Percentiles rank a stretch among this genome's conserved stretches.
phyloP scores from a whole-genome alignment of 202 grass and related monocot species.

The Setaria viridis region DNA sequence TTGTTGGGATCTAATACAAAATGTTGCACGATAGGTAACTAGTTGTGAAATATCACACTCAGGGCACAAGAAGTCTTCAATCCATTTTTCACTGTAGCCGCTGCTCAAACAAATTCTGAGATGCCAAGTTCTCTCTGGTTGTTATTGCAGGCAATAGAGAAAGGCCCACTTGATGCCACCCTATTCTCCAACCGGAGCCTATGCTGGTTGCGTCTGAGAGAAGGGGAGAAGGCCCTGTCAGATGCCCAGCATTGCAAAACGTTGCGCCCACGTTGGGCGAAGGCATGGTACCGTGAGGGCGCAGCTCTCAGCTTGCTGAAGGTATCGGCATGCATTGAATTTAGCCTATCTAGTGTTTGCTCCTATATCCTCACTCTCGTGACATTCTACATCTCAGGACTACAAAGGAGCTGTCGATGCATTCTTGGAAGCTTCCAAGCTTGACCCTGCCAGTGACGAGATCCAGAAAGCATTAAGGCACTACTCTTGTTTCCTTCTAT shows the following conservation, averaged over 20 bases:
- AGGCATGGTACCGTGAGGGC: slow-evolving; percentile 42
- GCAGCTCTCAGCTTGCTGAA: slow-evolving; percentile 34
- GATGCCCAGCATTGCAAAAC: slow-evolving; percentile 39
- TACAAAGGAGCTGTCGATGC: slow-evolving; percentile 19
- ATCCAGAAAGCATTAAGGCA: background rate
- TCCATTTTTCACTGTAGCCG: too few relatives aligned
- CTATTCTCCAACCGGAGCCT: slow-evolving; percentile 57
- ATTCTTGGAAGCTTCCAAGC: background rate
- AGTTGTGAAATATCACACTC: background rate
- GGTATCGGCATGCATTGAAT: slow-evolving; percentile 43
- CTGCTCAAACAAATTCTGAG: background rate
- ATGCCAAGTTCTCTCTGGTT: background rate
- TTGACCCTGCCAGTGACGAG: too few relatives aligned
- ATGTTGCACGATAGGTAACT: background rate
- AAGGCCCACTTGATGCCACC: slow-evolving; percentile 37
- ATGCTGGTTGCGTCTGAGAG: slow-evolving; percentile 48
- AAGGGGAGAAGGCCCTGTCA: slow-evolving; percentile 43
- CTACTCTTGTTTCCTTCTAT: background rate
- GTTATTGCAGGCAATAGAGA: slow-evolving; percentile 36
- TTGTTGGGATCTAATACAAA: background rate
- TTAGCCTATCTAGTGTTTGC: background rate
- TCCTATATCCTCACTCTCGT: too few relatives aligned
- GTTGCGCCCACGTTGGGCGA: slow-evolving; percentile 25
- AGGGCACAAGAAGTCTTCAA: background rate
- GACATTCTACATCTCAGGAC: background rate